phyloP scores from a whole-genome alignment of 805 yeast species.

The Zygotorulaspora danielsina region DNA sequence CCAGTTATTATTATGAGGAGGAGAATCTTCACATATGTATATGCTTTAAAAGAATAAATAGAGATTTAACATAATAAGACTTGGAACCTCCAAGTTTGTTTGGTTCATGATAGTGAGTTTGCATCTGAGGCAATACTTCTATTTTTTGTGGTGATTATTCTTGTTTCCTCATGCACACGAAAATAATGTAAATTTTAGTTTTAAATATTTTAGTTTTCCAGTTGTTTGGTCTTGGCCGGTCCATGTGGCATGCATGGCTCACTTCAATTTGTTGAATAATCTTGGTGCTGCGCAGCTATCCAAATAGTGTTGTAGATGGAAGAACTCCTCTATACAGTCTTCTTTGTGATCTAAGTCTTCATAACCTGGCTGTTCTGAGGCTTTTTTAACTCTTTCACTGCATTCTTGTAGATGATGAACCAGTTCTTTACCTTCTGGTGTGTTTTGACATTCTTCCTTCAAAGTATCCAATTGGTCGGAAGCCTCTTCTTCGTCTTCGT shows the following conservation, averaged over 20 bases:
- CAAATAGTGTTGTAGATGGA: constrained; percentile 92
- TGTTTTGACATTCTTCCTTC: constrained; percentile 64
- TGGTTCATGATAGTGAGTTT: too few relatives aligned
- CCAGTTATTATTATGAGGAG: neutral
- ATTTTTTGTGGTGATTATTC: constrained; percentile 4
- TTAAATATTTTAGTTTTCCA: too few relatives aligned
- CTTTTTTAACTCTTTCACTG: constrained; percentile 89
- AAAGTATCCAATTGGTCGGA: constrained; percentile 63
- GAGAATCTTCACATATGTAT: constrained; percentile 1
- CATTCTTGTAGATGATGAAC: constrained; percentile 93
- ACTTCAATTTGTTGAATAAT: constrained; percentile 81
- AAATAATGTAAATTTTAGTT: too few relatives aligned
- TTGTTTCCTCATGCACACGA: constrained; percentile 7
- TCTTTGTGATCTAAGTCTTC: constrained; percentile 80
- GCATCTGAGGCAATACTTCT: neutral
- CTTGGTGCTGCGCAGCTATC: constrained; percentile 90
- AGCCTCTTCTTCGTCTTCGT: constrained; percentile 63
- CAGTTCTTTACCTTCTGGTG: constrained; percentile 63
- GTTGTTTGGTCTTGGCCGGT: too few relatives aligned
- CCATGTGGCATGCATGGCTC: too few relatives aligned
- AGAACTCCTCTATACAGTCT: constrained; percentile 97
- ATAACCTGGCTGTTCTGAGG: constrained; percentile 78
- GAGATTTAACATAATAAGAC: constrained; percentile 1
- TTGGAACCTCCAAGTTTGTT: neutral
- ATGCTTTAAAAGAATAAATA: constrained; percentile 3